Percentiles rank a stretch among this genome's conserved stretches.
These are phyloP conservation scores for Talaromyces sp. DNA, from an alignment of 2,329 filamentous ascomycete genomes.

Conservation along the genomic window DNA sequence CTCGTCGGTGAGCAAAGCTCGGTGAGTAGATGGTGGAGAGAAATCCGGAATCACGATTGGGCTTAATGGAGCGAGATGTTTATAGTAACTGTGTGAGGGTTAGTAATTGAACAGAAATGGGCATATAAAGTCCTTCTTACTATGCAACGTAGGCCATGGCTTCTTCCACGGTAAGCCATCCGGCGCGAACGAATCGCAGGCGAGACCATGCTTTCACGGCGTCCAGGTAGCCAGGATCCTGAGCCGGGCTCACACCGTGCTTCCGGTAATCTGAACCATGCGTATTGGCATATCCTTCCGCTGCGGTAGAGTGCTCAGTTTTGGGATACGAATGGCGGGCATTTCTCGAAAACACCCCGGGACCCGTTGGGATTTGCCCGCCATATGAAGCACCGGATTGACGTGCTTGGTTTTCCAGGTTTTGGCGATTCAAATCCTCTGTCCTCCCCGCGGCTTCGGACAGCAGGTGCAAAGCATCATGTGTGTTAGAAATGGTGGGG, in stretches of 20 bases:
- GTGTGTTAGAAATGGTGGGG: constrained; percentile 77
- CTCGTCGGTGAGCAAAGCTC: constrained; percentile 78
- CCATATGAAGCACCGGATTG: constrained; percentile 37
- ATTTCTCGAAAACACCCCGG: constrained; percentile 28
- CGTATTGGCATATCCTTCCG: constrained; percentile 43
- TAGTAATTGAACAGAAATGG: neutral
- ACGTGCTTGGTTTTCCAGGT: constrained; percentile 42
- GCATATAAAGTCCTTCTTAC: constrained; percentile 48
- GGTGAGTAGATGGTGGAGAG: constrained; percentile 72
- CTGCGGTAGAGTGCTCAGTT: constrained; percentile 38
- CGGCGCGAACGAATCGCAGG: constrained; percentile 90
- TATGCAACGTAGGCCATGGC: constrained; percentile 93
- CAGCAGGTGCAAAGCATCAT: constrained; percentile 85
- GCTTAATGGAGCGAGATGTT: constrained; percentile 83
- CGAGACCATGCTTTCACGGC: constrained; percentile 84
- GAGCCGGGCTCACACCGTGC: constrained; percentile 23
- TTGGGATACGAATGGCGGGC: constrained; percentile 30
- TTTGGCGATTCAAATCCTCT: constrained; percentile 46
- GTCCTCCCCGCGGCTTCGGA: constrained; percentile 70
- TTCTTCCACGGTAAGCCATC: constrained; percentile 93
- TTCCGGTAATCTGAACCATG: constrained; percentile 24
- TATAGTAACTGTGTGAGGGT: constrained; percentile 67
- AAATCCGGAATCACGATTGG: constrained; percentile 92
- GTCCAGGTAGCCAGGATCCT: constrained; percentile 46
- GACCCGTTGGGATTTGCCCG: constrained; percentile 31